Percentiles rank a stretch among this genome's conserved stretches.
phyloP scores from a whole-genome alignment of 139 green algal genomes.

The Chlorella sp. region DNA sequence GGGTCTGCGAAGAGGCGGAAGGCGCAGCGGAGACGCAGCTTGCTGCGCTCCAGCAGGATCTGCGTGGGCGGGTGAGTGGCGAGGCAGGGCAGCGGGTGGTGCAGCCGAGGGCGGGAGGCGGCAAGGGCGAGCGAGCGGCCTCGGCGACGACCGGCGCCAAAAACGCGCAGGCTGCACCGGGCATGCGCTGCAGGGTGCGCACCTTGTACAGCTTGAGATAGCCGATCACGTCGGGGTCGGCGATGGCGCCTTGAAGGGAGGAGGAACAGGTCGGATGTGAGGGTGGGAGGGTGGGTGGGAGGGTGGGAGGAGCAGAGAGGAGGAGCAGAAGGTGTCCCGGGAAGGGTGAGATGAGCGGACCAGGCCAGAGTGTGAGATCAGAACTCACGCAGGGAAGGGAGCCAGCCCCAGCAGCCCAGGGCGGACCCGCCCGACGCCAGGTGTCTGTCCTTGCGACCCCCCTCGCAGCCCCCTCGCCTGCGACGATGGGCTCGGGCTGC shows the following conservation, averaged over 20 bases:
- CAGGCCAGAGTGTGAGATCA: too few species aligned
- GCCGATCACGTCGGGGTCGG: conserved; percentile 49
- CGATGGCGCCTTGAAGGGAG: conserved; percentile 32
- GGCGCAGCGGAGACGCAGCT: conserved; percentile 23
- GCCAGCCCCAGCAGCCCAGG: neutral
- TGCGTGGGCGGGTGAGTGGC: too few species aligned
- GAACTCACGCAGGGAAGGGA: neutral
- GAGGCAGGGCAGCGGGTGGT: too few species aligned
- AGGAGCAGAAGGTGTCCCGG: neutral
- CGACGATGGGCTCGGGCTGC: conserved; percentile 35
- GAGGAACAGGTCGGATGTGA: neutral
- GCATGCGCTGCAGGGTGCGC: neutral
- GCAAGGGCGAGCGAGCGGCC: too few species aligned
- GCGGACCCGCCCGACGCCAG: neutral
- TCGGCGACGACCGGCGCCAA: neutral
- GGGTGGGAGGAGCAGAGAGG: neutral
- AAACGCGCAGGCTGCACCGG: neutral
- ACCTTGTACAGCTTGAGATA: conserved; percentile 49
- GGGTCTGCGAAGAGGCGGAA: conserved; percentile 35
- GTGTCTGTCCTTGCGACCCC: neutral
- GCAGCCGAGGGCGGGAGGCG: too few species aligned
- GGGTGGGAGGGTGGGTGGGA: neutral
- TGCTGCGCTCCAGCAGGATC: conserved; percentile 26
- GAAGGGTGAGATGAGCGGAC: too few species aligned
- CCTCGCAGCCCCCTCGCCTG: neutral